These are phyloP conservation scores for Tetracentron sinense DNA, from an alignment of 164 flowering plant species.

Conservation along the genomic window DNA sequence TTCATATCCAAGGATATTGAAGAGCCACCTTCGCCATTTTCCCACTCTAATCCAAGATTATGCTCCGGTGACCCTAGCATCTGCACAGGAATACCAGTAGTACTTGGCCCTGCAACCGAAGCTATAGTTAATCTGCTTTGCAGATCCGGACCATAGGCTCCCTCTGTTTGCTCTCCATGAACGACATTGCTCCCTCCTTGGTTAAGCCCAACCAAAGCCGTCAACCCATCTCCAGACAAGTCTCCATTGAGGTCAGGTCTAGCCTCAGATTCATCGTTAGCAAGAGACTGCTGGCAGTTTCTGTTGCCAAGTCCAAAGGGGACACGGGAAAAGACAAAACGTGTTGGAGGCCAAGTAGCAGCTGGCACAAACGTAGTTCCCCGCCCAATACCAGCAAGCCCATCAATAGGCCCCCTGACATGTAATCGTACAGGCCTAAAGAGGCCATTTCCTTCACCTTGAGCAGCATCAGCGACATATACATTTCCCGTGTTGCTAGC, in stretches of 20 bases:
- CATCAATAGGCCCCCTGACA: constrained; percentile 86
- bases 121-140: constrained; percentile 45
- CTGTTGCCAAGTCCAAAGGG: constrained; percentile 83
- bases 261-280: constrained; percentile 78
- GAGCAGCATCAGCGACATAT: constrained; percentile 62
- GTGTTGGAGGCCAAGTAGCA: constrained; percentile 82
- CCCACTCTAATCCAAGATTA: constrained; percentile 71
- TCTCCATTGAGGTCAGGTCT: constrained; percentile 77
- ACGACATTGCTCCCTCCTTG: constrained; percentile 53
- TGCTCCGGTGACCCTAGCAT: constrained; percentile 62
- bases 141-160: constrained; percentile 47
- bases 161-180: constrained; percentile 56
- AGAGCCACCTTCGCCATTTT: constrained; percentile 48
- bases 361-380: constrained; percentile 77
- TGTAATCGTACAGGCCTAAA: constrained; percentile 85
- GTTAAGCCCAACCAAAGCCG: constrained; percentile 89
- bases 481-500: constrained; percentile 56
- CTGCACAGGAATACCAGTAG: constrained; percentile 50
- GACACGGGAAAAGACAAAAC: constrained; percentile 90
- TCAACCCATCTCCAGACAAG: constrained; percentile 82
- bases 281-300: constrained; percentile 69
- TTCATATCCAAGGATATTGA: constrained; percentile 82
- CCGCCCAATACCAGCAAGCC: constrained; percentile 96
- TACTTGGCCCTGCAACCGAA: constrained; percentile 42
- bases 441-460: constrained; percentile 60